phyloP scores from a whole-genome alignment of 352 stramenopile species.

The Pelagophyceae sp. region DNA sequence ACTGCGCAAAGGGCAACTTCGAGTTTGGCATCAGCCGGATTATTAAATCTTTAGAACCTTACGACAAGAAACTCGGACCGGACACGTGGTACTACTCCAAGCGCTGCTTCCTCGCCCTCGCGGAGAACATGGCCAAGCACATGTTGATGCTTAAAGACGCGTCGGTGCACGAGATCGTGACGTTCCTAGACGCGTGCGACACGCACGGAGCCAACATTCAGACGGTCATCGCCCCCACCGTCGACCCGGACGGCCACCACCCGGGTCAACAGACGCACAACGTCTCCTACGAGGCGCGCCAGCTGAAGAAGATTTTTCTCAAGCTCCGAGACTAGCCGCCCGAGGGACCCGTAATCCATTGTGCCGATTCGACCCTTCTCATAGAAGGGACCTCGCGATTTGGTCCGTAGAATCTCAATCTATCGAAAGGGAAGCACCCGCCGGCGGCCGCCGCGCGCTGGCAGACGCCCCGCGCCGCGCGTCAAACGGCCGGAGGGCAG shows the following conservation, averaged over 20 bases:
- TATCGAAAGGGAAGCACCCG: too few relatives aligned
- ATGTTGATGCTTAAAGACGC: conserved; percentile 87
- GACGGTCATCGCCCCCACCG: conserved; percentile 56
- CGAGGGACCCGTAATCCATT: too few relatives aligned
- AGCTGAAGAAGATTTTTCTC: conserved; percentile 86
- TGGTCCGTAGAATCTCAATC: too few relatives aligned
- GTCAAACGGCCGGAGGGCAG: too few relatives aligned
- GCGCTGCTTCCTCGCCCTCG: conserved; percentile 82
- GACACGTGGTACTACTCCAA: conserved; percentile 93
- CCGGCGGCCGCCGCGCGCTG: too few relatives aligned
- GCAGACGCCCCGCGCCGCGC: too few relatives aligned
- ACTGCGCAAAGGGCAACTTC: conserved; percentile 92
- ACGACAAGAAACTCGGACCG: conserved; percentile 84
- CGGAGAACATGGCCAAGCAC: conserved; percentile 83
- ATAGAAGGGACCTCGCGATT: too few relatives aligned
- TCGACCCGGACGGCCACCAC: conserved; percentile 31
- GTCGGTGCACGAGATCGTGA: conserved; percentile 82
- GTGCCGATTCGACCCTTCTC: too few relatives aligned
- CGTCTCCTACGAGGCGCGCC: conserved; percentile 79
- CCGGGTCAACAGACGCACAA: conserved; percentile 56
- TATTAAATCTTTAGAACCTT: conserved; percentile 84
- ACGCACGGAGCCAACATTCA: conserved; percentile 78
- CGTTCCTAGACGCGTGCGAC: conserved; percentile 78
- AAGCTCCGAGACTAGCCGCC: conserved; percentile 70
- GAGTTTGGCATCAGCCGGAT: conserved; percentile 88